Conservation (phyloP, 2,329 filamentous ascomycete species). For the Amauroascus verrucosus region DNA sequence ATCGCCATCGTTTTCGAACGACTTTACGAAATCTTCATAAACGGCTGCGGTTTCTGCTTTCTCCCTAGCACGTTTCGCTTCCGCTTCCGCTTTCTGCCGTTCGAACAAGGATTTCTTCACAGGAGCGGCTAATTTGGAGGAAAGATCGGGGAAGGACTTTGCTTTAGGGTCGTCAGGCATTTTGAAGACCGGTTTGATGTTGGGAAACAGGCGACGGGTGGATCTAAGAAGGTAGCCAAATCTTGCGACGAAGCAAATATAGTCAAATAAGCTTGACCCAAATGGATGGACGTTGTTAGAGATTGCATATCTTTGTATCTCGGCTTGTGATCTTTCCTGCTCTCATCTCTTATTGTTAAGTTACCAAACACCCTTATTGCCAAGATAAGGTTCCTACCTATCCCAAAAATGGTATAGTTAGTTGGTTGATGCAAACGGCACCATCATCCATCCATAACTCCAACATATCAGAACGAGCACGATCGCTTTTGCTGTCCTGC, state of each 20-base stretch:
- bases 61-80: conserved; percentile 76
- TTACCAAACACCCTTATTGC: too few species aligned
- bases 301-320: too few species aligned
- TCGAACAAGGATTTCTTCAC: conserved; percentile 82
- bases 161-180: conserved; percentile 33
- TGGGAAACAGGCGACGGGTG: neutral
- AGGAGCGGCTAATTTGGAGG: conserved; percentile 67
- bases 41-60: conserved; percentile 79
- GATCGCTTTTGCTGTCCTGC: too few species aligned
- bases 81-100: conserved; percentile 75
- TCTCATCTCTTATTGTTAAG: too few species aligned
- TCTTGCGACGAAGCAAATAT: neutral
- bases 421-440: too few species aligned
- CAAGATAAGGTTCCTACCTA: too few species aligned
- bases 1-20: conserved; percentile 40
- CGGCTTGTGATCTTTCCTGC: too few species aligned
- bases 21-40: conserved; percentile 79
- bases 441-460: too few species aligned
- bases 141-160: conserved; percentile 56
- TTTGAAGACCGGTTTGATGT: neutral
- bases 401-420: too few species aligned
- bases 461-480: too few species aligned
- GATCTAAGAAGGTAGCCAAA: neutral
- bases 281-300: too few species aligned
- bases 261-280: neutral